These are phyloP conservation scores for Aphanocladium album DNA, from an alignment of 2,329 filamentous ascomycete genomes.

Conservation along the genomic window DNA sequence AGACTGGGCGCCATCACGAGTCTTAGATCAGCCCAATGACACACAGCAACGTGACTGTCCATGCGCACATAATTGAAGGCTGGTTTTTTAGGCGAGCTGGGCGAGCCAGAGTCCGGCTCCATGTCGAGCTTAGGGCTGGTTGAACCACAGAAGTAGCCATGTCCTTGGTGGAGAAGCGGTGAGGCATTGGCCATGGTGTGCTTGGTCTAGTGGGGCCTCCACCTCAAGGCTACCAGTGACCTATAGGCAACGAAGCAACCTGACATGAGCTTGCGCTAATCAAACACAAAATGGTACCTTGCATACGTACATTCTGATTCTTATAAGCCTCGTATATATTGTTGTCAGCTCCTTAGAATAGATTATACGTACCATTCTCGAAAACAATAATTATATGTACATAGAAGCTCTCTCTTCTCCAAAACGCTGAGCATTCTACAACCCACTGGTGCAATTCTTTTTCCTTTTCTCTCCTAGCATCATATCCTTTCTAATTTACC, in stretches of 20 bases:
- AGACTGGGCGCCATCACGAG: neutral
- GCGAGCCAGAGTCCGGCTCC: neutral
- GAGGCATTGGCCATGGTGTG: neutral
- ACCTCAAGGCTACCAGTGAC: constrained; percentile 23
- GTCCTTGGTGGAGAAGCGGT: neutral
- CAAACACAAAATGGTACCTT: too few relatives aligned
- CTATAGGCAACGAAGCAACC: neutral
- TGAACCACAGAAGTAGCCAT: neutral
- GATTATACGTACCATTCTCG: neutral
- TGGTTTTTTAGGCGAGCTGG: neutral
- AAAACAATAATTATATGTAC: neutral
- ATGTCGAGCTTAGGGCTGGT: neutral
- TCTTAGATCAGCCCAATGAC: neutral
- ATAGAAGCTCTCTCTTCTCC: neutral
- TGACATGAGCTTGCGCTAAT: too few relatives aligned
- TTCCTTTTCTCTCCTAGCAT: neutral
- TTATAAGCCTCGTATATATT: too few relatives aligned
- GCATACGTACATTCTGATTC: too few relatives aligned
- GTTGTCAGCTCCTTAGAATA: neutral
- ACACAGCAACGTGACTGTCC: neutral
- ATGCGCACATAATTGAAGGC: neutral
- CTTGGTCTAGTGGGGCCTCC: neutral
- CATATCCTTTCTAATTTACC: neutral
- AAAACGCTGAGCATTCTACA: neutral
- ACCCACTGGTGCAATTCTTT: neutral